Percentiles rank a stretch among this genome's conserved stretches.
phyloP scores from a whole-genome alignment of 1,139 yeast species.

The Suhomyces chickasaworum region DNA sequence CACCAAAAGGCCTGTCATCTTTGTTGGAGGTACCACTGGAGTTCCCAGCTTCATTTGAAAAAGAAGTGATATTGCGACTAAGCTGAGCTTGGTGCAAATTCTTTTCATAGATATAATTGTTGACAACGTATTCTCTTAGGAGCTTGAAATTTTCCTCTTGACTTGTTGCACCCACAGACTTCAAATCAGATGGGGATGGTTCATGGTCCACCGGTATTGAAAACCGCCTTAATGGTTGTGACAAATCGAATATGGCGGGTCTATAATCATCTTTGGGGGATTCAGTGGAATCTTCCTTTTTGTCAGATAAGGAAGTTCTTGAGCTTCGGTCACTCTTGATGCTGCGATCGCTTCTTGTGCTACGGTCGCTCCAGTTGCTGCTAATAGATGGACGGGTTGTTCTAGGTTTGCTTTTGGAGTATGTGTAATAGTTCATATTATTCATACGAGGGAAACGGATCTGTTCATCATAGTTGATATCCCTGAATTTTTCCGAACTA shows the following conservation, averaged over 20 bases:
- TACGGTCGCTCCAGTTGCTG: conserved; percentile 6
- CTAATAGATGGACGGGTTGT: conserved; percentile 10
- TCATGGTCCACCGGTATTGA: conserved; percentile 24
- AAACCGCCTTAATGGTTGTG: conserved; percentile 36
- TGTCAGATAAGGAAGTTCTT: neutral
- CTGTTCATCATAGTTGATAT: conserved; percentile 46
- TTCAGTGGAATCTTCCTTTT: neutral
- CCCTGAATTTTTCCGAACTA: conserved; percentile 17
- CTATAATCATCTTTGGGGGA: conserved; percentile 21
- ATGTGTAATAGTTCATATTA: conserved; percentile 31
- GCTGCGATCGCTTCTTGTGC: conserved; percentile 1
- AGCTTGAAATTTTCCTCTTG: conserved; percentile 18
- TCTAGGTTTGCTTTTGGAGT: conserved; percentile 15
- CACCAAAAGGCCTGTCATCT: neutral
- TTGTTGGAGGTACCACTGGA: neutral
- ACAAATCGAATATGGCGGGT: conserved; percentile 48
- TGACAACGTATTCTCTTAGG: conserved; percentile 19
- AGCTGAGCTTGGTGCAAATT: conserved; percentile 18
- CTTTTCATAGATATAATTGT: conserved; percentile 22
- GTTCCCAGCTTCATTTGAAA: conserved; percentile 4
- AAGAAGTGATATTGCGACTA: conserved; percentile 11
- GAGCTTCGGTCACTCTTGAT: conserved; percentile 3
- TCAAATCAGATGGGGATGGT: conserved; percentile 4
- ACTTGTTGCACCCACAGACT: conserved; percentile 5
- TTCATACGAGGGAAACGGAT: conserved; percentile 48